Evolutionary conservation across 2,329 filamentous ascomycete genomes (phyloP), one percentile per base, ranked within the genome.

Genomic region (Xenoacremonium recifei): DNA sequence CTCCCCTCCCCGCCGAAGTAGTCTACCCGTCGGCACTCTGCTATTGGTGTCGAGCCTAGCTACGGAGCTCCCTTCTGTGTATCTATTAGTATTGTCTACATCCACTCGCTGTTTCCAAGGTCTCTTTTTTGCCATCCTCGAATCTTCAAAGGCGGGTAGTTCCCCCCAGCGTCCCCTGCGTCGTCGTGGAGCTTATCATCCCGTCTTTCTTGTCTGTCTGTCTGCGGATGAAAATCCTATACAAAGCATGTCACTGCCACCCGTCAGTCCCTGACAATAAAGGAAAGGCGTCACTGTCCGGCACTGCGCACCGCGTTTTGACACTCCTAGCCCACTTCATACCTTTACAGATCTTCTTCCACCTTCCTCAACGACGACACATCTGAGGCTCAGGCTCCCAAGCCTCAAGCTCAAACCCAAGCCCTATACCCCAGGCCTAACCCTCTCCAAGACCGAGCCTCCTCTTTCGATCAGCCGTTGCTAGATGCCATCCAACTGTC

Each of bases 51-150:
- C 7, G 6, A 6, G 29, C 7, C 29, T 9, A 31, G 29, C n/a
- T 15, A 31, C 12, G 29, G 29, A 15, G 6, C 13, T 31, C 29
- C 29, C 23, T n/a, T n/a, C n/a, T n/a, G n/a, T n/a, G n/a, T n/a
- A n/a, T n/a, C 31, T 29, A 44, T 25, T 55, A 42, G 54, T 54
- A 54, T 51, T 47, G 30, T 42, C 48, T 57, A 54, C 54, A 53
- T 53, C 48, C 45, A 39, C 37, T 41, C 45, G 33, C 17, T 25
- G 34, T 37, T 21, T 42, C 49, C 54, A 42, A 45, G 50, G 29
- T 44, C 35, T 33, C 37, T 40, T 52, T n/a, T 53, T 56, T 35
- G 39, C 45, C 50, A 36, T 57, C 39, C 42, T 35, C 31, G 43
- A 44, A 46, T 45, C n/a, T 15, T 9, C n/a, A n/a, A n/a, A n/a